Evolutionary conservation across 2,329 filamentous ascomycete species (phyloP).

Genomic region (Fusarium solani-melongenae): DNA sequence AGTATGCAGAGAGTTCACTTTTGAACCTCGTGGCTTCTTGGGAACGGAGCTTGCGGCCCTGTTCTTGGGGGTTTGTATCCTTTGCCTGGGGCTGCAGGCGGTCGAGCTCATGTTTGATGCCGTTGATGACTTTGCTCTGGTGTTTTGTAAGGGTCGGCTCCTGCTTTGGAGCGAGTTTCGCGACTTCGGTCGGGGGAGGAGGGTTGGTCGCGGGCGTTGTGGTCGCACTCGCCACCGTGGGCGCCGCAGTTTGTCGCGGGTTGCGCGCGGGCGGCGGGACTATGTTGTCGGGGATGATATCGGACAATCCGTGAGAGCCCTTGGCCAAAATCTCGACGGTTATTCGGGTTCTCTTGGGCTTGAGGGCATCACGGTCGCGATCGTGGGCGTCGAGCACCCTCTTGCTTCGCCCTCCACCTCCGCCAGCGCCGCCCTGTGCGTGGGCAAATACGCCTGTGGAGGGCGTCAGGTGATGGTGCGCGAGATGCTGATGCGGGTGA

Average conservation of each 20-base stretch:
- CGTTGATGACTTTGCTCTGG: constrained; percentile 69
- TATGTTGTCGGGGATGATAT: constrained; percentile 39
- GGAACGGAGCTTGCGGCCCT: constrained; percentile 83
- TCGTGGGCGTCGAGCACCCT: constrained; percentile 58
- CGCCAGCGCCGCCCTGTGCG: constrained; percentile 48
- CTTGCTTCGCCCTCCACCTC: constrained; percentile 54
- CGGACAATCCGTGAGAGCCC: constrained; percentile 41
- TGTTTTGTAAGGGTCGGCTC: constrained; percentile 58
- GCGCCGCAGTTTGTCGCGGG: constrained; percentile 38
- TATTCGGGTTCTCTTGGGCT: constrained; percentile 63
- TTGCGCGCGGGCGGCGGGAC: constrained; percentile 42
- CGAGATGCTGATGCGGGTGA: constrained; percentile 50
- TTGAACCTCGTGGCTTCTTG: constrained; percentile 88
- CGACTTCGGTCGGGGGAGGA: constrained; percentile 23
- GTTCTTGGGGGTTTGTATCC: constrained; percentile 62
- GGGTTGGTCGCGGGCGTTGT: constrained; percentile 25
- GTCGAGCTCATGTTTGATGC: constrained; percentile 70
- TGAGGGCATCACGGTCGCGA: constrained; percentile 57
- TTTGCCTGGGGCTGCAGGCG: constrained; percentile 61
- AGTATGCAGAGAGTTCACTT: constrained; percentile 91
- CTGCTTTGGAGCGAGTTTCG: constrained; percentile 34
- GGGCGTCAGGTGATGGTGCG: constrained; percentile 47
- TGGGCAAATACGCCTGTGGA: constrained; percentile 46
- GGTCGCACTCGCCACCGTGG: constrained; percentile 31
- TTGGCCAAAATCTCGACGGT: constrained; percentile 62